Conservation (phyloP, 148 eudicot species). For the Rhododendron kiyosumense region DNA sequence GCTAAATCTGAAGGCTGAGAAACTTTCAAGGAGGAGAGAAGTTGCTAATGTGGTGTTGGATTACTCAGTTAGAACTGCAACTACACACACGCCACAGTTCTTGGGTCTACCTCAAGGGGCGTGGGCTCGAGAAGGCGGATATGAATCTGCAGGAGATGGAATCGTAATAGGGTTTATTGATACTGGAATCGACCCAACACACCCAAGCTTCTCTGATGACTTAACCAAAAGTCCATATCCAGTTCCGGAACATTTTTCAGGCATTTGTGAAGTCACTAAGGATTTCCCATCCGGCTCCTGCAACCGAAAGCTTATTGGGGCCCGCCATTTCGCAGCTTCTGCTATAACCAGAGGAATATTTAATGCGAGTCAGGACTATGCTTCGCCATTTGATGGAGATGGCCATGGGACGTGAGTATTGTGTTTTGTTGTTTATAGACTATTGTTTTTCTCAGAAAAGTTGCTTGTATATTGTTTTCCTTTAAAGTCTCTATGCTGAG, state of each 20-base stretch:
- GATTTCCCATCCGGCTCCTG: conserved; percentile 99
- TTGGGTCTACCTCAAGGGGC: conserved; percentile 94
- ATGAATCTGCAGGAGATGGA: conserved; percentile 84
- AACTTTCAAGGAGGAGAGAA: conserved; percentile 70
- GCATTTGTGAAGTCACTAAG: conserved; percentile 89
- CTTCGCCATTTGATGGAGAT: conserved; percentile 98
- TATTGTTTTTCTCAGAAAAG: not conserved
- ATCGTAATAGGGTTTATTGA: conserved; percentile 87
- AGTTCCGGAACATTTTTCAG: conserved; percentile 79
- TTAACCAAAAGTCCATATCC: conserved; percentile 55
- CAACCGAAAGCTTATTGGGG: conserved; percentile 95
- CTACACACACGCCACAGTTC: conserved; percentile 92
- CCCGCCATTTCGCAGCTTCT: conserved; percentile 98
- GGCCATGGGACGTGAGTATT: conserved; percentile 98
- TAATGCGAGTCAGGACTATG: conserved; percentile 84
- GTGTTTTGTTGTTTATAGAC: not conserved
- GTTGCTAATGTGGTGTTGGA: conserved; percentile 88
- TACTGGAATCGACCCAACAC: conserved; percentile 94
- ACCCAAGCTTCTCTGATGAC: conserved; percentile 81
- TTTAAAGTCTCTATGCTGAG: not conserved
- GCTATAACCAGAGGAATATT: conserved; percentile 97
- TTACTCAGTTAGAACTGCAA: conserved; percentile 80
- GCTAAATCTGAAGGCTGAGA: conserved; percentile 50
- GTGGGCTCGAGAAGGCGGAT: conserved; percentile 90
- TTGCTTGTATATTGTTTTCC: not conserved